These are phyloP conservation scores for Rhizophora apiculata DNA, from an alignment of 345 rosid species.

Conservation along the genomic window DNA sequence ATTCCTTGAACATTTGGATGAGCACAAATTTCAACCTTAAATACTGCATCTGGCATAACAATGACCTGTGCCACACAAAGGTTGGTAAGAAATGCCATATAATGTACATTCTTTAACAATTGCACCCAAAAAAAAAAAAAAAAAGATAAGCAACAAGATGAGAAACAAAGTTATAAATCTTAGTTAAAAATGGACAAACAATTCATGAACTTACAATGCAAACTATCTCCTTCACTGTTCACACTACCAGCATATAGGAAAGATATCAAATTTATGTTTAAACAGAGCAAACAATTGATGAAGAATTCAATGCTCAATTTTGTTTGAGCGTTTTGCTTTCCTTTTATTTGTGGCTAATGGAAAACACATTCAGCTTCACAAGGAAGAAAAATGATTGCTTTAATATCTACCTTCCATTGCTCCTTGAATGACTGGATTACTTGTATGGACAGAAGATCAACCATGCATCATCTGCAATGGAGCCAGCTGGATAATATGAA, in stretches of 20 bases:
- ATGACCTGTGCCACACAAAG: conserved; percentile 62
- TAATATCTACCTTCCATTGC: conserved; percentile 83
- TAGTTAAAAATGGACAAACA: too few species aligned
- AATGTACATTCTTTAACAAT: conserved; percentile 43
- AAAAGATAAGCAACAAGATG: too few species aligned
- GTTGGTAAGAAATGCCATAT: conserved; percentile 61
- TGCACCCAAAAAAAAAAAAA: conserved; percentile 9
- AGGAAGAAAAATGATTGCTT: conserved; percentile 74
- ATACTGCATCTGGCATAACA: too few species aligned
- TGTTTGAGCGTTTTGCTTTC: neutral
- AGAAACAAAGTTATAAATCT: too few species aligned
- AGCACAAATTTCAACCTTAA: too few species aligned
- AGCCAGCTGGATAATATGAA: conserved; percentile 68
- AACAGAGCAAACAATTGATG: neutral
- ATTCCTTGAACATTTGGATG: too few species aligned
- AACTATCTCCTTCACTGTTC: too few species aligned
- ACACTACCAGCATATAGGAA: too few species aligned
- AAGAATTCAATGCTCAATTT: neutral
- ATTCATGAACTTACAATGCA: too few species aligned
- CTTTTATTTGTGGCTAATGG: conserved; percentile 10
- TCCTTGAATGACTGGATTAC: conserved; percentile 80
- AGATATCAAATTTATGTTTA: too few species aligned
- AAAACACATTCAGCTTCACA: conserved; percentile 91
- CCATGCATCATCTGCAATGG: conserved; percentile 75
- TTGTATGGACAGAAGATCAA: conserved; percentile 84